Conservation (phyloP, 176 grass and related monocot species). For the Sorghum bicolor region DNA sequence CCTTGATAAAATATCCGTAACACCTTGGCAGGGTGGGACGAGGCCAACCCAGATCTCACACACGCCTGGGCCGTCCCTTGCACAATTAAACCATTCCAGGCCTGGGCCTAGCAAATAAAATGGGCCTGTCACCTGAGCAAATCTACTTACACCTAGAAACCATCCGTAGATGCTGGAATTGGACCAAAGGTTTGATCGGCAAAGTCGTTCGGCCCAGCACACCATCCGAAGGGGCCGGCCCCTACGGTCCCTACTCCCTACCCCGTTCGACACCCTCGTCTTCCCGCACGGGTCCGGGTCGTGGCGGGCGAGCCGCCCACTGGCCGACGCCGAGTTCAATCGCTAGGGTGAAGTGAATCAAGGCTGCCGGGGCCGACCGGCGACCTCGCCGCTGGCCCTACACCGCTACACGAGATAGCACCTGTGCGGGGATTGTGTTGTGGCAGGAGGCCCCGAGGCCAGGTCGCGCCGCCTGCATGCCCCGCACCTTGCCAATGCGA, state of each 20-base stretch:
- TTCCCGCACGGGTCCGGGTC: neutral
- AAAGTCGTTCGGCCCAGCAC: neutral
- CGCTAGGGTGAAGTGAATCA: constrained; percentile 5
- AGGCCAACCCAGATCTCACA: neutral
- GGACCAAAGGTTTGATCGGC: neutral
- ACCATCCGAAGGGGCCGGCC: neutral
- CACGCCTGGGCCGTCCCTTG: neutral
- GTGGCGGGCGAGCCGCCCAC: neutral
- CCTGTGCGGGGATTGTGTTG: neutral
- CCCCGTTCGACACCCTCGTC: neutral
- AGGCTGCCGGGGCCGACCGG: neutral
- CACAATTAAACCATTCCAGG: neutral
- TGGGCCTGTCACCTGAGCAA: neutral
- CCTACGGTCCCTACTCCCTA: too few species aligned
- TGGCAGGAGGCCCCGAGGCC: neutral
- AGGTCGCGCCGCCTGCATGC: neutral
- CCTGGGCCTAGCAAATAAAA: neutral
- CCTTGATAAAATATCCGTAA: too few species aligned
- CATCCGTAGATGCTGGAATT: too few species aligned
- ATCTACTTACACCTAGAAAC: neutral
- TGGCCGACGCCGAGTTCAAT: neutral
- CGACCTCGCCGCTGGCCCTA: neutral
- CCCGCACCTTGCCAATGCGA: constrained; percentile 9
- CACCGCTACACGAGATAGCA: neutral
- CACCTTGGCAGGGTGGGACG: neutral